Base-by-base conservation (phyloP, 2,329 filamentous ascomycete species). In the Fusarium miscanthi region DNA sequence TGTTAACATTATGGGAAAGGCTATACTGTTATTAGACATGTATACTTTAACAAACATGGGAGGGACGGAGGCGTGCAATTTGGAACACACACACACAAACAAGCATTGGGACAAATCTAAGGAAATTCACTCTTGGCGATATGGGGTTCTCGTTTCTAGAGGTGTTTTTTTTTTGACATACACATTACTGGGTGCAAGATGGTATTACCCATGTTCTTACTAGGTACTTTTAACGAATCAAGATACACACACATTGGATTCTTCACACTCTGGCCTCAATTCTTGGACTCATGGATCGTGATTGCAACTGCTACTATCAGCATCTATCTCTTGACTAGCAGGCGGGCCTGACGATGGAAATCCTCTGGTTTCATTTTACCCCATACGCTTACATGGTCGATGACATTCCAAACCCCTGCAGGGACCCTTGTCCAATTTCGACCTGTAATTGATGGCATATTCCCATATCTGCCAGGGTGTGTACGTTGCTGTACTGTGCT, bases 381-480 rank as follows among this genome's bases (percentile, higher is more conserved):
- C 64, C 66, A 69, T 69, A 63, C 27, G 33, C 52, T 70, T 54
- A 53, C 66, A 53, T 69, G 48, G 41, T 43, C 41, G 58, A 69
- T 69, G 66, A 64, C 66, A 69, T 69, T 57, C 66, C 51, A 52
- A 52, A 64, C 40, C 66, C 66, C 64, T 69, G 66, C 33, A 38
- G 16, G 14, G 13, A 56, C 58, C 66, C 64, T 58, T 52, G 66
- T 69, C 64, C 46, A 67, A 67, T 67, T 67, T 67, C 53, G 41
- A 67, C 40, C 31, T 54, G 51, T 33, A 33, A 63, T 42, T 51
- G 43, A 53, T 31, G 40, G 23, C 17, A 66, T 48, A 53, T 45
- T 35, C 23, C 37, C 42, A 65, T 46, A n/a, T 41, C 27, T 42
- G 53, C 48, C 14, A 42, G 46, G 64, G 63, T 53, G 64, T 60